Conservation (phyloP, 371 early-diverging fungal genomes). For the Mortierella sp. region DNA sequence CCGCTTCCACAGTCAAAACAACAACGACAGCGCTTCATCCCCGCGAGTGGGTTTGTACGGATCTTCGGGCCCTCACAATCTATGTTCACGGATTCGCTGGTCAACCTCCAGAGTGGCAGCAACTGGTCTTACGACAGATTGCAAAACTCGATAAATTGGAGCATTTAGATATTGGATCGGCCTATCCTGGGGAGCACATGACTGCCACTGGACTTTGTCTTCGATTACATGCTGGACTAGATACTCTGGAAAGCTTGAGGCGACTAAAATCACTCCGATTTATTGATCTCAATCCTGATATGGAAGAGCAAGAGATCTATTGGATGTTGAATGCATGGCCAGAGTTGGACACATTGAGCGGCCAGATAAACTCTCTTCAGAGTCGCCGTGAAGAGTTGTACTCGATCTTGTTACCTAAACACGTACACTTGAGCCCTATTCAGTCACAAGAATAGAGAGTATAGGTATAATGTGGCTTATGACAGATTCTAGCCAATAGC, state of each 20-base stretch:
- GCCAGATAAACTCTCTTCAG: not conserved
- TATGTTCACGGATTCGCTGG: not conserved
- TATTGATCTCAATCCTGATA: not conserved
- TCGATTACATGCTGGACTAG: not conserved
- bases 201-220: not conserved
- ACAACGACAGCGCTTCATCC: not conserved
- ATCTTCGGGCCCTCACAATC: not conserved
- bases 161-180: not conserved
- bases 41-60: not conserved
- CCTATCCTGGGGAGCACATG: not conserved
- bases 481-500: no score
- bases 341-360: not conserved
- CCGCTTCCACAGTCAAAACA: not conserved
- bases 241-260: not conserved
- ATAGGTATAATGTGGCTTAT: no score
- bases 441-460: no score
- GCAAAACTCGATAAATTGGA: not conserved
- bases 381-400: not conserved
- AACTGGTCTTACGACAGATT: not conserved
- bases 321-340: conserved; percentile 1
- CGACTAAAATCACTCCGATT: not conserved
- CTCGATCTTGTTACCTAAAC: no score
- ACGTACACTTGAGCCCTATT: no score
- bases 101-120: not conserved
- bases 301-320: not conserved